A percentile compares a stretch with the other conserved stretches of the same genome.
Conservation (phyloP, 176 grass and related monocot species). For the Echinochloa phyllopogon region DNA sequence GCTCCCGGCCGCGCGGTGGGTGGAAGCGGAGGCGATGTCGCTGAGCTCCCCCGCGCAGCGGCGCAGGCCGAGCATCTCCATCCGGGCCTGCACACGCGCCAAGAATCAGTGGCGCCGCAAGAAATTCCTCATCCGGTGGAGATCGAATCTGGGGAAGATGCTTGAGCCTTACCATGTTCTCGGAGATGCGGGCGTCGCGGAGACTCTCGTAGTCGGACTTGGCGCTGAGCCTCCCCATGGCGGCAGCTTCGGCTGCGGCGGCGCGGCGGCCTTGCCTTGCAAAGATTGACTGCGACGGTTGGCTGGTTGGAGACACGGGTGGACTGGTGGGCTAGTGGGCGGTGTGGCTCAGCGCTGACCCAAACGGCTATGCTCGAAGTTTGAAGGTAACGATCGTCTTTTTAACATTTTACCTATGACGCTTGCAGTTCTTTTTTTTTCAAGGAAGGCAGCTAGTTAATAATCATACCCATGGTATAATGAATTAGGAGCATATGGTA, state of each 20-base stretch:
- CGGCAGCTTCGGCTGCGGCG: neutral
- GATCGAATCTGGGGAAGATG: slow-evolving; percentile 7
- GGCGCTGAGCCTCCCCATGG: slow-evolving; percentile 51
- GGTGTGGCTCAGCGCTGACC: neutral
- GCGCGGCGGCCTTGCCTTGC: neutral
- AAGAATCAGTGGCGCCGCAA: slow-evolving; percentile 21
- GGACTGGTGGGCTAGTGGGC: too few species aligned
- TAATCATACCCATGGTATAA: too few species aligned
- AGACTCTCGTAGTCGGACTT: slow-evolving; percentile 72
- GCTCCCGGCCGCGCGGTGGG: slow-evolving; percentile 32
- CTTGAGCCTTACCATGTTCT: slow-evolving; percentile 64
- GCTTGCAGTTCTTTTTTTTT: neutral
- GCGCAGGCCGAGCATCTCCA: slow-evolving; percentile 77
- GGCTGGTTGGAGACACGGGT: neutral
- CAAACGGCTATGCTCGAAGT: neutral
- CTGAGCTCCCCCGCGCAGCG: slow-evolving; percentile 62
- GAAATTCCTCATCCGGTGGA: neutral
- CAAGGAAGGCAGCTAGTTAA: too few species aligned
- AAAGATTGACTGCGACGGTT: slow-evolving; percentile 5
- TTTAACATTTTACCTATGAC: slow-evolving; percentile 6
- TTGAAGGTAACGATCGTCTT: neutral
- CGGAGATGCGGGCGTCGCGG: slow-evolving; percentile 73
- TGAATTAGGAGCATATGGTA: too few species aligned
- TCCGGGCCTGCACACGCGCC: slow-evolving; percentile 50
- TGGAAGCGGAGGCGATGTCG: slow-evolving; percentile 45